Conservation (phyloP, 768 basidiomycete genomes). For the Rhizopogon salebrosus region DNA sequence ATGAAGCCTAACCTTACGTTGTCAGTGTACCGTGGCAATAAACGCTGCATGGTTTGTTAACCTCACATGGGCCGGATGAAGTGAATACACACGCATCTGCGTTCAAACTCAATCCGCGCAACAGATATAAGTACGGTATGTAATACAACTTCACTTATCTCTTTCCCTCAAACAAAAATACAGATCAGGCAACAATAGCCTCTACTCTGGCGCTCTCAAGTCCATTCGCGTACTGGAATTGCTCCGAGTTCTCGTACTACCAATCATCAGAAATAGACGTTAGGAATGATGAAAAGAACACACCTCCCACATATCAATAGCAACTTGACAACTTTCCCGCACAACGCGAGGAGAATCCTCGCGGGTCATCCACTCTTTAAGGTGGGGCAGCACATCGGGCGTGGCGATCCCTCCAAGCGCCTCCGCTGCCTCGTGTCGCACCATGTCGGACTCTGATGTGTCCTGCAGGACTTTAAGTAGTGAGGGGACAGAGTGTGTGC, state of each 20-base stretch:
- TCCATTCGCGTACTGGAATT: conserved; percentile 75
- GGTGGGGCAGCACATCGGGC: conserved; percentile 81
- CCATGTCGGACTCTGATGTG: conserved; percentile 83
- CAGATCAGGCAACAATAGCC: not conserved
- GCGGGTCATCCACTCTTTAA: conserved; percentile 79
- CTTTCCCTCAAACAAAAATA: not conserved
- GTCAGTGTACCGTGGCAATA: not conserved
- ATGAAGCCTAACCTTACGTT: too few species aligned
- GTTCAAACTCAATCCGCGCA: not conserved
- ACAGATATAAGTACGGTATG: not conserved
- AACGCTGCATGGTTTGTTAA: not conserved
- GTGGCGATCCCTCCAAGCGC: conserved; percentile 97
- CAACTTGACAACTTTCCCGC: conserved; percentile 92
- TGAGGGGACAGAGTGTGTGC: conserved; percentile 81
- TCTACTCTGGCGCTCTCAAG: conserved; percentile 20
- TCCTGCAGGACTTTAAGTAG: conserved; percentile 76
- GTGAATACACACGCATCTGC: not conserved
- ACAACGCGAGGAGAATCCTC: conserved; percentile 85
- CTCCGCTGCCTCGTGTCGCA: conserved; percentile 97
- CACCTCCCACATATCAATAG: conserved; percentile 97
- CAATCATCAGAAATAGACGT: not conserved
- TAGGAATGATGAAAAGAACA: conserved; percentile 14
- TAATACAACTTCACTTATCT: not conserved
- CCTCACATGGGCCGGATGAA: not conserved
- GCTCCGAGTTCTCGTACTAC: conserved; percentile 75